Percentiles rank a stretch among this genome's conserved stretches.
phyloP scores from a whole-genome alignment of 2,329 filamentous ascomycete species.

The Elsinoe australis region DNA sequence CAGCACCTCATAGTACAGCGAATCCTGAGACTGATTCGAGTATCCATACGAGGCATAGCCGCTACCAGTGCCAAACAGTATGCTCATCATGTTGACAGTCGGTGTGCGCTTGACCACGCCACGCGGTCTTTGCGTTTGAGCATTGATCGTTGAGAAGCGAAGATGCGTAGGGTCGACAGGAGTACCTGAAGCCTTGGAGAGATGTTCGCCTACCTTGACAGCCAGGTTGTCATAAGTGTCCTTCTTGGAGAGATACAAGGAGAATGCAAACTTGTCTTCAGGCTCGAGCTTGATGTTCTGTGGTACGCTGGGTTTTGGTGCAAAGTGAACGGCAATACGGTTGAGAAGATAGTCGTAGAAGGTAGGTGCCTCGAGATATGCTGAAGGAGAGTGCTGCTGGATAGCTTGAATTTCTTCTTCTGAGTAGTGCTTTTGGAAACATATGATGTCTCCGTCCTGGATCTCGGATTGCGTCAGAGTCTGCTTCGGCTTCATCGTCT shows the following conservation, averaged over 20 bases:
- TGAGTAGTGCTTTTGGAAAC: slow-evolving; percentile 65
- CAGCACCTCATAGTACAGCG: slow-evolving; percentile 83
- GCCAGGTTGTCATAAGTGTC: slow-evolving; percentile 83
- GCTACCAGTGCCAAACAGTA: slow-evolving; percentile 50
- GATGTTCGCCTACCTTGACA: slow-evolving; percentile 69
- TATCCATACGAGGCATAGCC: slow-evolving; percentile 65
- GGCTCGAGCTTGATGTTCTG: slow-evolving; percentile 29
- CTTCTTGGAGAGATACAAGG: slow-evolving; percentile 73
- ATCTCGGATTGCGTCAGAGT: slow-evolving; percentile 86
- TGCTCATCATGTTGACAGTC: slow-evolving; percentile 65
- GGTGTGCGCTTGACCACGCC: slow-evolving; percentile 64
- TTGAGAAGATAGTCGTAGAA: slow-evolving; percentile 94
- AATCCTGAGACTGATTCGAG: slow-evolving; percentile 52
- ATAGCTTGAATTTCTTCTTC: slow-evolving; percentile 36
- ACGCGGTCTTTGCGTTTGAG: slow-evolving; percentile 68
- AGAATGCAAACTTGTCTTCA: slow-evolving; percentile 58
- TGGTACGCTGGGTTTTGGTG: slow-evolving; percentile 48
- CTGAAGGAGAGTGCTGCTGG: slow-evolving; percentile 18
- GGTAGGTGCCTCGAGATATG: slow-evolving; percentile 62
- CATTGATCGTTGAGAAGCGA: slow-evolving; percentile 81
- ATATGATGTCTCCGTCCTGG: slow-evolving; percentile 94
- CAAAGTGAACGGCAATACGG: slow-evolving; percentile 70
- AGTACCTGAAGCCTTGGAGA: slow-evolving; percentile 38
- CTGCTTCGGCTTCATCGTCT: slow-evolving; percentile 83
- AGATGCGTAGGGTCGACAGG: slow-evolving; percentile 74